Evolutionary conservation across 352 stramenopile species (phyloP), one percentile per base, ranked within the genome.

Genomic region (Globisporangium camurandrum): DNA sequence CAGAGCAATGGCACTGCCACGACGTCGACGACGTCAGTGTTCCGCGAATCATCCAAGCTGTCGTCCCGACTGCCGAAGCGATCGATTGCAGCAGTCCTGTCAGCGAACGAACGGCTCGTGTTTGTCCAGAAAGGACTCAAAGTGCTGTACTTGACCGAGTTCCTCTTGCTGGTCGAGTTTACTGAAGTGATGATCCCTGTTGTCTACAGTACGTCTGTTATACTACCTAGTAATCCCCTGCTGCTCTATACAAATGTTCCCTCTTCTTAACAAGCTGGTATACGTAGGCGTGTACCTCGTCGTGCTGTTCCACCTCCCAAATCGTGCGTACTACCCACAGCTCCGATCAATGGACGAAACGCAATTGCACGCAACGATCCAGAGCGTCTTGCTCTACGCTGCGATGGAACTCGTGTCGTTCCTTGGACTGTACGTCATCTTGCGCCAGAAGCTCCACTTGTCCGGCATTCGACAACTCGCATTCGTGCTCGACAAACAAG

Each of bases 71-170:
- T 17, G 16, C 16, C 27, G 14, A 34, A 37, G 24, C 12, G 12
- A 3, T 37, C 24, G 27, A 48, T 28, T 23, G 40, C 16, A 10
- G 20, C 9, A 6, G 16, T 16, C 7, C 17, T 40, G 20, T 31
- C 48, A 33, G 33, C 44, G 0, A 54, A 70, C 17, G 34, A 57
- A 16, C 46, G 31, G 22, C 51, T 64, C 9, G 28, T 57, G 17
- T 68, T 71, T 17, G 43, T 61, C 1, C 20, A 54, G 0, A 38
- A 59, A 11, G 44, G 60, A 0, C 45, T 61, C 4, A 43, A 61
- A 28, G 37, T 75, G 31, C 54, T 80, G 3, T 70, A 76, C 33
- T 54, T 73, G 41, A 67, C 69, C 2, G 66, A 77, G 57, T 81
- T 73, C 12, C 27, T 77, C 17, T 22, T 76, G 20, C 49, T 76